Percentiles rank a stretch among this genome's conserved stretches.
phyloP scores from a whole-genome alignment of 2,329 filamentous ascomycete genomes.

The Tolypocladium ovalisporum region DNA sequence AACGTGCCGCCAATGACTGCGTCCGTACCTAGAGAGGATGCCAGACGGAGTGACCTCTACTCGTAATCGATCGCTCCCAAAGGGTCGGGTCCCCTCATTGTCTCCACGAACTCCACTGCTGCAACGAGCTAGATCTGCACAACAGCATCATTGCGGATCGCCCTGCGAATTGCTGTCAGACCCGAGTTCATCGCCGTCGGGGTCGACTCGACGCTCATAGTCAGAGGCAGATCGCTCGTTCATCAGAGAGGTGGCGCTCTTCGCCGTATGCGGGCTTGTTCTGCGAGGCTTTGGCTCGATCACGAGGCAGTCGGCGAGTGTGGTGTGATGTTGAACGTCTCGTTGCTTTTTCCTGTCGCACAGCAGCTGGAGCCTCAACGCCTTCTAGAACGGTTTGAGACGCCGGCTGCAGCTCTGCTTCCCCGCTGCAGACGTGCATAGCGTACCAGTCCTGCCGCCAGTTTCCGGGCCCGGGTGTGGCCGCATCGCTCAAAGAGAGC shows the following conservation, averaged over 20 bases:
- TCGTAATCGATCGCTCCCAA: too few species aligned
- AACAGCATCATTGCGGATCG: conserved; percentile 6
- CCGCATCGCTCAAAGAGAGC: background rate
- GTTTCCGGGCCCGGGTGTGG: too few species aligned
- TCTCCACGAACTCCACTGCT: background rate
- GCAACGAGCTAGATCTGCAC: conserved; percentile 3
- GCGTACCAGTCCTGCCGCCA: background rate
- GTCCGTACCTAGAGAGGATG: background rate
- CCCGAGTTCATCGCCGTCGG: background rate
- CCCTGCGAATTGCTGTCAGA: background rate
- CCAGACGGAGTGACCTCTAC: background rate
- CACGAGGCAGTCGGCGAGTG: background rate
- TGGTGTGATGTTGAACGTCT: background rate
- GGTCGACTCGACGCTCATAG: background rate
- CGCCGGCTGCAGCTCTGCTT: background rate
- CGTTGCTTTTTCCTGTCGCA: background rate
- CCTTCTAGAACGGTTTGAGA: background rate
- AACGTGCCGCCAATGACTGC: background rate
- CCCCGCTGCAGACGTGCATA: background rate
- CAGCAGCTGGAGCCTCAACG: background rate
- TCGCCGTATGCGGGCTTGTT: background rate
- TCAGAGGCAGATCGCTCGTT: background rate
- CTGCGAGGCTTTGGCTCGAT: background rate
- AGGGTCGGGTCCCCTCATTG: background rate
- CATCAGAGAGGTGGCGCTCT: too few species aligned